Base-by-base conservation (phyloP, 371 early-diverging fungal genomes). In the Apophysomyces sp. region DNA sequence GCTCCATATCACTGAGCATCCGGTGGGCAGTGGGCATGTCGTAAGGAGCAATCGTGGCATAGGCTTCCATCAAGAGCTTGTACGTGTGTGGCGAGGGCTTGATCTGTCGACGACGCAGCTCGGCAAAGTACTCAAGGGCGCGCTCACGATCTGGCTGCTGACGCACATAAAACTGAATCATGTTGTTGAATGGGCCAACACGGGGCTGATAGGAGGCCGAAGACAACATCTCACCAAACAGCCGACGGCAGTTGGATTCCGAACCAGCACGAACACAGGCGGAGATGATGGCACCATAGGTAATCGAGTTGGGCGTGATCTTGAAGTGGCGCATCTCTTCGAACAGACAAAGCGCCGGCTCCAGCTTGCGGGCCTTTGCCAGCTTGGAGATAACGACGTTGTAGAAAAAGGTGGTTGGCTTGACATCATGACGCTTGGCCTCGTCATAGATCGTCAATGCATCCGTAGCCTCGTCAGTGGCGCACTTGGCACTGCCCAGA, bases 151-250 rank as follows among this genome's bases (percentile, higher is more conserved):
- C 73, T 28, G 76, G 84, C 52, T 84, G 79, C 39, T 87, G 84
- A 37, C 85, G 84, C 1, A 84, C 83, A 66, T 86, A 86, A 55
- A 85, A 84, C 57, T 87, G 88, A 34, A 87, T 87, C 85, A 87
- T 86, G 57, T 84, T 77, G 60, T 87, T 87, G 54, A 84, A 86
- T 0, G 85, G 86, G 21, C 83, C 86, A 1, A 86, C 81, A 41
- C 84, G 81, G 32, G 84, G 84, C 34, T 83, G 80, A 60, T 81
- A 85, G 57, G 72, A 73, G 18, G 80, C 73, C 3, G 80, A 71
- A 6, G 72, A 67, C 36, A 80, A 65, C 86, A 86, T 84, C 54
- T 87, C 83, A 51, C 64, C 65, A 54, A 87, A 85, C 24, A 84
- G 53, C 4, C 67, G 70, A 37, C 77, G 72, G 0, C 86, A 83